phyloP scores from a whole-genome alignment of 768 basidiomycete species.

The Suillus subluteus region DNA sequence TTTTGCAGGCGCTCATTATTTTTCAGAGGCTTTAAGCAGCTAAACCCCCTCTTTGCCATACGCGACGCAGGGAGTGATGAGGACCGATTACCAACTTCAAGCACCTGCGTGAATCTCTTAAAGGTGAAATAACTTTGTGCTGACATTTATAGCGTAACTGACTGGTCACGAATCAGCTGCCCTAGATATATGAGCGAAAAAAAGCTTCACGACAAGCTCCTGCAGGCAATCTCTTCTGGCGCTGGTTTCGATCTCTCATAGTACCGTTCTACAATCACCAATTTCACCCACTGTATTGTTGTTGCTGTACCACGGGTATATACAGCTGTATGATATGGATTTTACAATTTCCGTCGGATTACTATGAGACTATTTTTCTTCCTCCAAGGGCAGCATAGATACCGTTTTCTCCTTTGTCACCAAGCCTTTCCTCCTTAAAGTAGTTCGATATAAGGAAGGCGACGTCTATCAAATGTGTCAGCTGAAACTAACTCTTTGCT shows the following conservation, averaged over 20 bases:
- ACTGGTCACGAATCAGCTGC: conserved; percentile 52
- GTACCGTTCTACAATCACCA: neutral
- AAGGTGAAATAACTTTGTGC: conserved; percentile 55
- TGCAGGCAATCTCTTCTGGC: conserved; percentile 85
- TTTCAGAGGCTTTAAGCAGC: conserved; percentile 78
- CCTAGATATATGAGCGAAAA: conserved; percentile 66
- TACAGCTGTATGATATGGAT: conserved; percentile 16
- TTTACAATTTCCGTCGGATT: conserved; percentile 23
- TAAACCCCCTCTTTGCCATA: conserved; percentile 88
- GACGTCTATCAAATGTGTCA: conserved; percentile 53
- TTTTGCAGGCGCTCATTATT: neutral
- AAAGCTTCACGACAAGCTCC: conserved; percentile 70
- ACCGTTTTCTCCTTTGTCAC: conserved; percentile 26
- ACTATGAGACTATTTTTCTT: conserved; percentile 5
- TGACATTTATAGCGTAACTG: conserved; percentile 12
- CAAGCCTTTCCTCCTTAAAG: conserved; percentile 68
- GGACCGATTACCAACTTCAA: conserved; percentile 70
- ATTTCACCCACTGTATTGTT: neutral
- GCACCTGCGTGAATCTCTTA: conserved; percentile 91
- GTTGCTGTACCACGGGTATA: conserved; percentile 7
- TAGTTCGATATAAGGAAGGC: conserved; percentile 86
- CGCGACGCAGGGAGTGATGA: conserved; percentile 79
- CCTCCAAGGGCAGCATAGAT: conserved; percentile 37
- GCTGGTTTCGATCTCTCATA: conserved; percentile 94
- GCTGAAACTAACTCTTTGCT: conserved; percentile 2